These are phyloP conservation scores for Symbiotaphrina buchneri DNA, from an alignment of 495 filamentous ascomycete genomes.

Conservation along the genomic window DNA sequence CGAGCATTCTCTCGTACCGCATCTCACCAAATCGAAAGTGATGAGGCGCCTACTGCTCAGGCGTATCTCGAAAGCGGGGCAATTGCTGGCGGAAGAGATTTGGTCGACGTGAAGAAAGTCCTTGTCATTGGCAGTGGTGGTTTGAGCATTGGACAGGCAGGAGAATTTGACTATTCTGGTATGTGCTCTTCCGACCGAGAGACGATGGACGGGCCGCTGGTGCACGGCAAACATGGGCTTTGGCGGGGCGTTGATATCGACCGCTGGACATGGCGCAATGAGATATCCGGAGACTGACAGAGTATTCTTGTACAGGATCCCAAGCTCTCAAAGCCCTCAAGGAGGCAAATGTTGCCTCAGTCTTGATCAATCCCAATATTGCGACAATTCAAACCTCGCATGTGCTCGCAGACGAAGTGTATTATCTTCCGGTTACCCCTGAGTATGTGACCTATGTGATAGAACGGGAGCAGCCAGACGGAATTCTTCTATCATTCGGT, in stretches of 20 bases:
- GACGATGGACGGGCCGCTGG: neutral
- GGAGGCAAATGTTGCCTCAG: conserved; percentile 81
- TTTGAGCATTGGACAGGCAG: conserved; percentile 92
- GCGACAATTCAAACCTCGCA: conserved; percentile 97
- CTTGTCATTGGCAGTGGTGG: conserved; percentile 89
- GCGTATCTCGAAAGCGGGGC: conserved; percentile 75
- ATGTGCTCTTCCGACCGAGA: conserved; percentile 12
- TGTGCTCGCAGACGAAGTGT: conserved; percentile 91
- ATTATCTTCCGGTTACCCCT: conserved; percentile 90
- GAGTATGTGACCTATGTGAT: conserved; percentile 98
- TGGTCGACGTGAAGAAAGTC: conserved; percentile 95
- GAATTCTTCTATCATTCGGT: conserved; percentile 90
- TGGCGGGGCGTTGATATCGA: neutral
- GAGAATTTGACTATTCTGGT: conserved; percentile 98
- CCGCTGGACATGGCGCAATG: too few relatives aligned
- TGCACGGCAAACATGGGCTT: too few relatives aligned
- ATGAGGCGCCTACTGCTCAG: conserved; percentile 61
- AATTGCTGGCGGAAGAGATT: conserved; percentile 43
- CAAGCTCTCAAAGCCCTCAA: conserved; percentile 39
- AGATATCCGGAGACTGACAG: too few relatives aligned
- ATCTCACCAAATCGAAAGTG: conserved; percentile 15
- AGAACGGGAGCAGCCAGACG: conserved; percentile 73
- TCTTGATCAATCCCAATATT: conserved; percentile 97
- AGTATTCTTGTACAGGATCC: conserved; percentile 2
- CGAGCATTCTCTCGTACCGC: conserved; percentile 11